A percentile compares a stretch with the other conserved stretches of the same genome.
Conservation (phyloP, 371 early-diverging fungal species). For the Actinomortierella wolfii region DNA sequence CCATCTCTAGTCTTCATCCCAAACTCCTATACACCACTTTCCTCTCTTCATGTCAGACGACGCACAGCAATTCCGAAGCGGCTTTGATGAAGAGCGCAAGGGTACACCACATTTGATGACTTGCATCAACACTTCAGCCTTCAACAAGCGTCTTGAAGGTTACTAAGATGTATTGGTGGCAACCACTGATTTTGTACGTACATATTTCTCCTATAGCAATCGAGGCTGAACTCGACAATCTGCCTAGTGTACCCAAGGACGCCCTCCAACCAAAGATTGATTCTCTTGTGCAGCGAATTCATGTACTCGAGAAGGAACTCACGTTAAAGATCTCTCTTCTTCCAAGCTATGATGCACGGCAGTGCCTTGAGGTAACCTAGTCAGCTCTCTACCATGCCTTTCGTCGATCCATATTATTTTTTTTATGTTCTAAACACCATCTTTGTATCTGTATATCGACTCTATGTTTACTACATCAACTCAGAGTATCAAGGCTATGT, state of each 20-base stretch:
- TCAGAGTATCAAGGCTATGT: slow-evolving; percentile 58
- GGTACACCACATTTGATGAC: too few species aligned
- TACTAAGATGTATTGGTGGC: too few species aligned
- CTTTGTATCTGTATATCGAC: slow-evolving; percentile 2
- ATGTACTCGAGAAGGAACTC: slow-evolving; percentile 56
- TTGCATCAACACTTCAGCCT: too few species aligned
- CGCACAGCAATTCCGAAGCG: too few species aligned
- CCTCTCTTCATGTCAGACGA: too few species aligned
- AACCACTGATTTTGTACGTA: too few species aligned
- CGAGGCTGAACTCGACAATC: slow-evolving; percentile 26
- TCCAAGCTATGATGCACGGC: slow-evolving; percentile 63
- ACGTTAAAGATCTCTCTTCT: slow-evolving; percentile 59
- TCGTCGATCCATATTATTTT: neutral
- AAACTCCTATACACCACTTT: too few species aligned
- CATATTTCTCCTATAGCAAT: slow-evolving; percentile 36
- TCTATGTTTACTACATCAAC: too few species aligned
- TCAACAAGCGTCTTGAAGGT: too few species aligned
- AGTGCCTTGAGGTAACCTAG: slow-evolving; percentile 50
- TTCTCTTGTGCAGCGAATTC: slow-evolving; percentile 49
- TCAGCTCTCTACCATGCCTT: slow-evolving; percentile 12
- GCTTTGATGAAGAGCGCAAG: too few species aligned
- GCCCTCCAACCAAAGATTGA: slow-evolving; percentile 46
- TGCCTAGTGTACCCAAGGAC: slow-evolving; percentile 21
- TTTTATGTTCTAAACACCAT: neutral
- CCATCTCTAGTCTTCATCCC: neutral